phyloP scores from a whole-genome alignment of 1,284 basidiomycete species.

The Limonomyces culmigenus region DNA sequence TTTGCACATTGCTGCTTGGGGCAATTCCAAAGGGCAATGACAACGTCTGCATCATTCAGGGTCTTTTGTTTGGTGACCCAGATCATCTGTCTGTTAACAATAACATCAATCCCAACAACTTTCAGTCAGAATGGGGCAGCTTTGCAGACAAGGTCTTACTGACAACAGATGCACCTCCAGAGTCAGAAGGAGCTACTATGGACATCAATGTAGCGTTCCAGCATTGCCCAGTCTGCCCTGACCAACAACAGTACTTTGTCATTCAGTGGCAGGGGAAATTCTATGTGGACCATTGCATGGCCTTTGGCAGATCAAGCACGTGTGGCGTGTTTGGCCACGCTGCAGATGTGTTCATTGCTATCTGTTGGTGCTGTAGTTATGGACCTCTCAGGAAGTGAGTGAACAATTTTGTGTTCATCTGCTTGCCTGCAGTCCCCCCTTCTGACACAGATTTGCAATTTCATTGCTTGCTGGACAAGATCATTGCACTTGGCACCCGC shows the following conservation, averaged over 20 bases:
- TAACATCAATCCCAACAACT: slow-evolving; percentile 13
- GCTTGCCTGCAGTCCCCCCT: slow-evolving; percentile 9
- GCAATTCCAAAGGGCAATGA: slow-evolving; percentile 17
- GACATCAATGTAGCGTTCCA: slow-evolving; percentile 21
- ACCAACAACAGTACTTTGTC: slow-evolving; percentile 15
- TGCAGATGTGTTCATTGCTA: slow-evolving; percentile 18
- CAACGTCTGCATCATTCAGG: slow-evolving; percentile 16
- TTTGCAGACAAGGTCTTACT: slow-evolving; percentile 10
- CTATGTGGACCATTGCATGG: slow-evolving; percentile 15
- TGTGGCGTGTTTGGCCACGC: slow-evolving; percentile 19
- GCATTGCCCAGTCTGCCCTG: slow-evolving; percentile 15
- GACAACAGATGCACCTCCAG: slow-evolving; percentile 12
- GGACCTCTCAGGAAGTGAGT: slow-evolving; percentile 20
- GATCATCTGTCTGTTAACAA: slow-evolving; percentile 13
- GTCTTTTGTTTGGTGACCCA: slow-evolving; percentile 17
- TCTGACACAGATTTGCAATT: background rate
- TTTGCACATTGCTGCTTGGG: slow-evolving; percentile 18
- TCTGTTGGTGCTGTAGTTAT: slow-evolving; percentile 13
- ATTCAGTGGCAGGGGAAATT: slow-evolving; percentile 15
- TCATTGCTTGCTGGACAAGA: background rate
- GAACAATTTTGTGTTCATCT: slow-evolving; percentile 21
- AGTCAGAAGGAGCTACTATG: slow-evolving; percentile 17
- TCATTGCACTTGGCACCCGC: slow-evolving; percentile 7
- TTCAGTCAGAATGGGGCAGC: slow-evolving; percentile 19
- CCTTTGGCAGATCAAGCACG: slow-evolving; percentile 19